phyloP scores from a whole-genome alignment of 768 basidiomycete genomes.

The Termitomyces sp. region DNA sequence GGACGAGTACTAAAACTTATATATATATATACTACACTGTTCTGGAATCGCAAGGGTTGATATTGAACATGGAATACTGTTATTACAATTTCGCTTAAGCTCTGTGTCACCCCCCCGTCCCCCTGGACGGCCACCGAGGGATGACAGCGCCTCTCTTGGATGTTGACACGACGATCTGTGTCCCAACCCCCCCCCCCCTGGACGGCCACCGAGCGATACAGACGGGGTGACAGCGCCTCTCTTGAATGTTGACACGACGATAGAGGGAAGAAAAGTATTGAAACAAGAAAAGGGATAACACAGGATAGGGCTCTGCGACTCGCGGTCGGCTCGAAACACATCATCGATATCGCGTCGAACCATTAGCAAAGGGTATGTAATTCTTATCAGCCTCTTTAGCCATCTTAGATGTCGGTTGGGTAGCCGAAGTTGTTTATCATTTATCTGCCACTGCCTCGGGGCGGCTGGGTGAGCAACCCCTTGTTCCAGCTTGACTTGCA shows the following conservation, averaged over 20 bases:
- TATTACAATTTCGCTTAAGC: background rate
- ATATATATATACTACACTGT: background rate
- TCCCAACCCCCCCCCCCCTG: background rate
- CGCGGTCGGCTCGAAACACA: background rate
- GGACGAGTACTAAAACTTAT: background rate
- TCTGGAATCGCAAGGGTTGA: background rate
- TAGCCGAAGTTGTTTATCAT: background rate
- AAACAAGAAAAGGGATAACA: too few relatives aligned
- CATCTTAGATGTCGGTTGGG: constrained; percentile 2
- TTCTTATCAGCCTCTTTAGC: background rate
- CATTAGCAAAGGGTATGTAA: background rate
- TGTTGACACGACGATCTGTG: background rate
- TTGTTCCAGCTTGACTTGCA: too few relatives aligned
- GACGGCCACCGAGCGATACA: background rate
- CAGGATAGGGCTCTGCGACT: background rate
- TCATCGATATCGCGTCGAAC: background rate
- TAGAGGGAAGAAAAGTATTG: too few relatives aligned
- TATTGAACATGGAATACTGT: background rate
- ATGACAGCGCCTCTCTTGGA: background rate
- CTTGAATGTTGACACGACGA: background rate
- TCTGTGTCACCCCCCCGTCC: background rate
- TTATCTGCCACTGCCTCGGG: constrained; percentile 7
- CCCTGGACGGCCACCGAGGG: background rate
- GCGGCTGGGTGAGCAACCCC: too few relatives aligned
- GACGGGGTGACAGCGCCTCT: background rate